Percentiles rank a stretch among this genome's conserved stretches.
phyloP scores from a whole-genome alignment of 306 rosid species.

The Canavalia gladiata region DNA sequence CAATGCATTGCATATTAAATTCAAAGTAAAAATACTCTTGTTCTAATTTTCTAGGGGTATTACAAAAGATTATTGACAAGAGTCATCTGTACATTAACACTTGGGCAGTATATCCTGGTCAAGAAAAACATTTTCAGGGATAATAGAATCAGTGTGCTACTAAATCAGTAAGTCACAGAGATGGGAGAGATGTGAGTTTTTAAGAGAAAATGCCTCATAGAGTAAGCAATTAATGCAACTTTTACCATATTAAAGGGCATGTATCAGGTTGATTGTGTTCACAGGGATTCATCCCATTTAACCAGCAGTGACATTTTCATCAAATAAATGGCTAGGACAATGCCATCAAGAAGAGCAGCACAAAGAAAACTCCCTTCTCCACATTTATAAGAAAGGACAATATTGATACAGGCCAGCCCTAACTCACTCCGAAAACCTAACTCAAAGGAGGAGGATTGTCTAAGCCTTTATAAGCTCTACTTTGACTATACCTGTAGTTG shows the following conservation, averaged over 20 bases:
- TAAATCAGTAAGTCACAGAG: neutral
- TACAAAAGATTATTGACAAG: neutral
- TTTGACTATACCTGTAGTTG: too few species aligned
- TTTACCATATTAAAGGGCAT: neutral
- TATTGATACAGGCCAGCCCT: too few species aligned
- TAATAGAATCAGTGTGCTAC: constrained; percentile 4
- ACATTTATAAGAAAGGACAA: neutral
- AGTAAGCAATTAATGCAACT: constrained; percentile 8
- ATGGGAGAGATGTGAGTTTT: neutral
- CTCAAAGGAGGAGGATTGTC: too few species aligned
- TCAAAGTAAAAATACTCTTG: constrained; percentile 12
- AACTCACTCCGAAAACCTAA: too few species aligned
- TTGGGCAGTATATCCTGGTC: neutral
- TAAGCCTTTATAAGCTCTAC: too few species aligned
- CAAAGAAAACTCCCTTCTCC: constrained; percentile 5
- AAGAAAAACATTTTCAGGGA: constrained; percentile 5
- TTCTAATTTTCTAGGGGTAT: neutral
- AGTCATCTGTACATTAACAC: neutral
- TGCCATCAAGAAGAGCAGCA: neutral
- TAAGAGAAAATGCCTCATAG: neutral
- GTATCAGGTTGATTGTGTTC: neutral
- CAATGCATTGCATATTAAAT: constrained; percentile 7
- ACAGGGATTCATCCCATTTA: constrained; percentile 14
- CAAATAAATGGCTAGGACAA: constrained; percentile 26
- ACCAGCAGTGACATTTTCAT: neutral